Percentiles rank a stretch among this genome's conserved stretches.
These are phyloP conservation scores for Artemisia argyi DNA, from an alignment of 129 eudicot genomes.

Conservation along the genomic window DNA sequence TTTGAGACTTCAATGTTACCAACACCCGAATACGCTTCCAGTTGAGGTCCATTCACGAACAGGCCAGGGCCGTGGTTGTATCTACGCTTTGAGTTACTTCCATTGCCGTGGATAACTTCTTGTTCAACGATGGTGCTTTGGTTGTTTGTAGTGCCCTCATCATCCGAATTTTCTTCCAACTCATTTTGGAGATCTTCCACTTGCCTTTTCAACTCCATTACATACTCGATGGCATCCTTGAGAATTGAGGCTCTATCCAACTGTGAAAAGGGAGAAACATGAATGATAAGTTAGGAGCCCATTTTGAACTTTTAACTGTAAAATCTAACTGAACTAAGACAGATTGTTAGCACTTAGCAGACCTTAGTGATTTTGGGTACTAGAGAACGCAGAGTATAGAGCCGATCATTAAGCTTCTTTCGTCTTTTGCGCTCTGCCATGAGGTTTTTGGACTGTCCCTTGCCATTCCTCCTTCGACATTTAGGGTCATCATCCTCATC, in stretches of 20 bases:
- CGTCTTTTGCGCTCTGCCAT: constrained; percentile 90
- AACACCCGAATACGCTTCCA: constrained; percentile 41
- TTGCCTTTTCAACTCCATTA: constrained; percentile 77
- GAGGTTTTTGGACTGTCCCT: constrained; percentile 77
- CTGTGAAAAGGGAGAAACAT: constrained; percentile 29
- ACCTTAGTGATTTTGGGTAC: constrained; percentile 97
- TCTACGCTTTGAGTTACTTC: constrained; percentile 37
- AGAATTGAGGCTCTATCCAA: constrained; percentile 88
- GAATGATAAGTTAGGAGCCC: not conserved
- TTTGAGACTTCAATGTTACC: constrained; percentile 34
- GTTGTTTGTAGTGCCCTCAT: constrained; percentile 47
- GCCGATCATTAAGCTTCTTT: constrained; percentile 95
- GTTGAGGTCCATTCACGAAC: constrained; percentile 31
- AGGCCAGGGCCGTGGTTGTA: constrained; percentile 37
- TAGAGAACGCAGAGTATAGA: constrained; percentile 73
- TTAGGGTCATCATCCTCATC: constrained; percentile 63
- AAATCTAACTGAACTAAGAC: not conserved
- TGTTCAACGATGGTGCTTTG: constrained; percentile 41
- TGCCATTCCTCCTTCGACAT: constrained; percentile 43
- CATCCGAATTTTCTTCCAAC: constrained; percentile 78
- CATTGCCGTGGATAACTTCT: constrained; percentile 45
- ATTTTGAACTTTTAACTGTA: not conserved
- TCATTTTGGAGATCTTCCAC: constrained; percentile 73
- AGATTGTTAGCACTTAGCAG: not conserved
- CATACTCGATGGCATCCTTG: constrained; percentile 87